Conservation (phyloP, 192 early-diverging fungal genomes). For the Coemansia sp. region DNA sequence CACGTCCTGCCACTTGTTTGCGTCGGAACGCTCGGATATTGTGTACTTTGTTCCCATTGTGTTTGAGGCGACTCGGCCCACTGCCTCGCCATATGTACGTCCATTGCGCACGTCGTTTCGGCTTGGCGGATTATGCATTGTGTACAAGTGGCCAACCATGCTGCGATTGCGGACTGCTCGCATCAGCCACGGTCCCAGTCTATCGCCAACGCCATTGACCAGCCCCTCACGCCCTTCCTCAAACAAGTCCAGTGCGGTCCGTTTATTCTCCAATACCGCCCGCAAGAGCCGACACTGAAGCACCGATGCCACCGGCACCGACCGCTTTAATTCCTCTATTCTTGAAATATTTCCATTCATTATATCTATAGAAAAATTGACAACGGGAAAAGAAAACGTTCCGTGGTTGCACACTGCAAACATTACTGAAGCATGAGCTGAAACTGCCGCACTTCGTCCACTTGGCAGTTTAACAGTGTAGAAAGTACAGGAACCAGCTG, state of each 20-base stretch:
- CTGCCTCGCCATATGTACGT: background rate
- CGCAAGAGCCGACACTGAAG: constrained; percentile 34
- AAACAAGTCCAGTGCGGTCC: constrained; percentile 10
- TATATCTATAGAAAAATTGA: background rate
- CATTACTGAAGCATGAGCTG: constrained; percentile 35
- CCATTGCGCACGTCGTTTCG: background rate
- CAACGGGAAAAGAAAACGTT: background rate
- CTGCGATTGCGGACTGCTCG: constrained; percentile 9
- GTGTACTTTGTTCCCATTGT: constrained; percentile 82
- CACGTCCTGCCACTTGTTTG: constrained; percentile 30
- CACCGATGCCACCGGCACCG: constrained; percentile 14
- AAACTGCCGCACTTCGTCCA: constrained; percentile 61
- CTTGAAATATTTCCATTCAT: background rate
- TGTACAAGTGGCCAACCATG: constrained; percentile 5
- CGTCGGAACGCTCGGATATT: constrained; percentile 66
- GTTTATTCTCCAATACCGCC: background rate
- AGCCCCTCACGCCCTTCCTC: constrained; percentile 13
- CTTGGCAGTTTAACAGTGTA: constrained; percentile 61
- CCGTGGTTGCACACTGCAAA: too few species aligned
- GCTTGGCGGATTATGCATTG: constrained; percentile 9
- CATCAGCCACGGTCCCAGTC: constrained; percentile 13
- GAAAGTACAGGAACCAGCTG: constrained; percentile 68
- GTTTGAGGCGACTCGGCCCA: constrained; percentile 62
- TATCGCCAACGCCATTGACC: constrained; percentile 1
- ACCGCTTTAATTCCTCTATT: background rate